phyloP scores from a whole-genome alignment of 108 stramenopile species.

The Schizochytrium sp. region DNA sequence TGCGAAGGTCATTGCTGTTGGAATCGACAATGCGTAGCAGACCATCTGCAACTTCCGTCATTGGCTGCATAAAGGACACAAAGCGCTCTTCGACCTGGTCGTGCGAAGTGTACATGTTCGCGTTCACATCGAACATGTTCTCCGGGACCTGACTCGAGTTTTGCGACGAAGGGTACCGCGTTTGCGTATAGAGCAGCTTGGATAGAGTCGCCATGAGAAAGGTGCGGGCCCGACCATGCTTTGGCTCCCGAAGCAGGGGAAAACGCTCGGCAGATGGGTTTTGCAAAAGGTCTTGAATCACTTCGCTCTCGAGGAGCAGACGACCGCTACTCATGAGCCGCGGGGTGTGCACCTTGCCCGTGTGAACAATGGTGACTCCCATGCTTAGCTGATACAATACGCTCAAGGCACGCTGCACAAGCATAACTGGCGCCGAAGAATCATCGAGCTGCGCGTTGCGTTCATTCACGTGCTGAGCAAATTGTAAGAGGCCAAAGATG shows the following conservation, averaged over 20 bases:
- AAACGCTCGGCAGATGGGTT: conserved; percentile 15
- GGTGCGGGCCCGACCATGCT: not conserved
- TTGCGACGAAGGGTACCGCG: conserved; percentile 3
- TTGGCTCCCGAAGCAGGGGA: not conserved
- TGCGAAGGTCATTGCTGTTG: not conserved
- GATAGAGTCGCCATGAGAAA: conserved; percentile 11
- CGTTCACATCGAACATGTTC: conserved; percentile 10
- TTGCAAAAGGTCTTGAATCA: not conserved
- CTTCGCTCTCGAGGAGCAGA: not conserved
- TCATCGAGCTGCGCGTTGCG: not conserved
- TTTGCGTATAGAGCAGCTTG: not conserved
- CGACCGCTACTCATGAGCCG: conserved; percentile 9
- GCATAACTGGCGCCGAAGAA: not conserved
- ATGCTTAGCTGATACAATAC: not conserved
- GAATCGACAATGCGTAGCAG: not conserved
- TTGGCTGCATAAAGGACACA: not conserved
- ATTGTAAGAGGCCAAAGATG: not conserved
- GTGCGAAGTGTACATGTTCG: not conserved
- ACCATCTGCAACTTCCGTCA: not conserved
- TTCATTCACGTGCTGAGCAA: conserved; percentile 1
- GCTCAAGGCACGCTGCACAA: not conserved
- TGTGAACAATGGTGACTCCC: not conserved
- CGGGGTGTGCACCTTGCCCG: not conserved
- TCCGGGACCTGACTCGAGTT: not conserved
- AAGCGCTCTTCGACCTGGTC: conserved; percentile 10